Percentiles rank a stretch among this genome's conserved stretches.
Evolutionary conservation across 2,329 filamentous ascomycete genomes (phyloP).

Genomic region (Trichoderma cornu-damae): DNA sequence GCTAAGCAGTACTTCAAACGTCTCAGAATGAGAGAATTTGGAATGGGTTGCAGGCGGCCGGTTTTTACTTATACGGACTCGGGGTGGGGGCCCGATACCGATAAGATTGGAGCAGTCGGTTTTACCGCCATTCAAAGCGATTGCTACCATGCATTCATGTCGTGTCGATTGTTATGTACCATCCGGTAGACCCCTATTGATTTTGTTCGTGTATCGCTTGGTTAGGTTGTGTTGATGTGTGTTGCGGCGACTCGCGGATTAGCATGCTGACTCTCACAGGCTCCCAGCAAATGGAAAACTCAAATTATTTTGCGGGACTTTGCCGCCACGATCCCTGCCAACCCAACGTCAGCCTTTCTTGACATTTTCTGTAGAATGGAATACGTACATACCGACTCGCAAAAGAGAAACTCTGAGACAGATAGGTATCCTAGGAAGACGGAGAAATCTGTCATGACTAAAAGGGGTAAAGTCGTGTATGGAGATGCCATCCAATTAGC

Average conservation of each 20-base stretch:
- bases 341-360: constrained; percentile 1
- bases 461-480: not conserved
- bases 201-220: too few relatives aligned
- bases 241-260: not conserved
- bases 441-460: not conserved
- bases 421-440: not conserved
- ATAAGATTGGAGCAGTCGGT: not conserved
- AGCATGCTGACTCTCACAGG: not conserved
- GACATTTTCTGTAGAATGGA: not conserved
- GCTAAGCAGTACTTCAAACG: not conserved
- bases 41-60: constrained; percentile 14
- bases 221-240: not conserved
- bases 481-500: not conserved
- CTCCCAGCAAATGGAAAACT: not conserved
- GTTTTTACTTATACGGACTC: not conserved
- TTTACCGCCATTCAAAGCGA: not conserved
- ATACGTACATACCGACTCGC: not conserved
- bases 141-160: not conserved
- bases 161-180: too few relatives aligned
- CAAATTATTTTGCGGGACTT: constrained; percentile 15
- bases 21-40: constrained; percentile 12
- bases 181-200: too few relatives aligned
- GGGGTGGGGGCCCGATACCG: not conserved
- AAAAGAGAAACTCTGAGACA: not conserved
- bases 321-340: not conserved